These are phyloP conservation scores for Trichoderma asperelloides DNA, from an alignment of 495 filamentous ascomycete genomes.

Conservation along the genomic window DNA sequence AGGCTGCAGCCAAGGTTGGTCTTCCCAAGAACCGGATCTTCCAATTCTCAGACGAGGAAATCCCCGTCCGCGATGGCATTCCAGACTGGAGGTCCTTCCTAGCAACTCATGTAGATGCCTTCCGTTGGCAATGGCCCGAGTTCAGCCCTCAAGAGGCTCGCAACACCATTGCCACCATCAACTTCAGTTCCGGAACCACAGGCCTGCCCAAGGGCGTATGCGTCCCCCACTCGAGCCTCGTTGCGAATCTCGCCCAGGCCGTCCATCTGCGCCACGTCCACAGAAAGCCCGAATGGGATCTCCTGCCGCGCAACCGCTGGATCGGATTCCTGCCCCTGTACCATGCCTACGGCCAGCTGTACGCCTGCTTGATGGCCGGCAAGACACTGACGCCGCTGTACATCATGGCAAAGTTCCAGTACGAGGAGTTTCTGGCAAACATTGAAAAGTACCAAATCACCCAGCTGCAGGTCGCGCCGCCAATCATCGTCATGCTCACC, in stretches of 20 bases:
- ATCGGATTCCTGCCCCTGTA: constrained; percentile 65
- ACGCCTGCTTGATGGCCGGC: constrained; percentile 29
- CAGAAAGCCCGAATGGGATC: constrained; percentile 15
- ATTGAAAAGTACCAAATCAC: constrained; percentile 64
- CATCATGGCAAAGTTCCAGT: constrained; percentile 67
- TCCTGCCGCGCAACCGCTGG: constrained; percentile 28
- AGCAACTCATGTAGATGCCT: constrained; percentile 26
- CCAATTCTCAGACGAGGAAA: constrained; percentile 38
- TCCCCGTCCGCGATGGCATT: constrained; percentile 30
- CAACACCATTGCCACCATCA: constrained; percentile 42
- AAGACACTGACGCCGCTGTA: constrained; percentile 44
- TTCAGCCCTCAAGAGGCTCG: constrained; percentile 26
- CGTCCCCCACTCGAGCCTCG: constrained; percentile 64
- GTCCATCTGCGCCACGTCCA: constrained; percentile 28
- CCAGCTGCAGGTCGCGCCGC: constrained; percentile 47
- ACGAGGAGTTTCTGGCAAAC: constrained; percentile 57
- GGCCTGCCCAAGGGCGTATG: constrained; percentile 79
- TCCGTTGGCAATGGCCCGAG: constrained; percentile 34
- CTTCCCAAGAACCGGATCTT: constrained; percentile 43
- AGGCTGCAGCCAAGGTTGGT: constrained; percentile 59
- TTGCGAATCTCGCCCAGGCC: constrained; percentile 55
- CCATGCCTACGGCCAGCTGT: constrained; percentile 54
- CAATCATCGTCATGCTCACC: constrained; percentile 54
- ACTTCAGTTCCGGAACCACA: constrained; percentile 72
- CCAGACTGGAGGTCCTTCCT: constrained; percentile 23